These are phyloP conservation scores for Candida glucosophila DNA, from an alignment of 1,139 yeast genomes.

Conservation along the genomic window DNA sequence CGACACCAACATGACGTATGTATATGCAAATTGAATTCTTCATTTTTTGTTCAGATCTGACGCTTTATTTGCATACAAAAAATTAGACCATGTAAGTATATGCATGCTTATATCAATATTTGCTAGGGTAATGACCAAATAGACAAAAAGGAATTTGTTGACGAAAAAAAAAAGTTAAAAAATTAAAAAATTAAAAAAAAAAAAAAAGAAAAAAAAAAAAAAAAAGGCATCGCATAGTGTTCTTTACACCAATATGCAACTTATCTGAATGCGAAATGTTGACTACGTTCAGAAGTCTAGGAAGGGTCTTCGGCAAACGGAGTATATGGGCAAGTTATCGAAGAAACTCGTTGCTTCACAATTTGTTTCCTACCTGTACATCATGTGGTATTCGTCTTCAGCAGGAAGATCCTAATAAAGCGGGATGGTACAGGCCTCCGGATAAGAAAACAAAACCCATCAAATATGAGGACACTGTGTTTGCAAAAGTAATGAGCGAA, in stretches of 20 bases:
- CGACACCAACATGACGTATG: too few relatives aligned
- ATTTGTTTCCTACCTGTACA: slow-evolving; percentile 14
- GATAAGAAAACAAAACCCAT: slow-evolving; percentile 4
- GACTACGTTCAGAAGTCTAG: background rate
- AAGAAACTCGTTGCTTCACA: slow-evolving; percentile 3
- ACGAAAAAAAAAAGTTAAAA: too few relatives aligned
- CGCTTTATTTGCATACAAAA: too few relatives aligned
- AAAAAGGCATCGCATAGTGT: background rate
- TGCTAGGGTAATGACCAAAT: too few relatives aligned
- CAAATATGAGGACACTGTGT: slow-evolving; percentile 16
- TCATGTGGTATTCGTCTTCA: slow-evolving; percentile 54
- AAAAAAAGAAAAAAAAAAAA: background rate
- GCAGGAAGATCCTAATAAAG: slow-evolving; percentile 16
- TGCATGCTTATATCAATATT: too few relatives aligned
- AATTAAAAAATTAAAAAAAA: too few relatives aligned
- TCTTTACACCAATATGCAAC: background rate
- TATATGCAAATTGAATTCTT: too few relatives aligned
- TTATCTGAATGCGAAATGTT: too few relatives aligned
- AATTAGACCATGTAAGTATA: too few relatives aligned
- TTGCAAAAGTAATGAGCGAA: slow-evolving; percentile 9
- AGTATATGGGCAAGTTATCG: background rate
- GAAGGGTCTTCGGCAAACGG: slow-evolving; percentile 1
- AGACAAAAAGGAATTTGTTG: too few relatives aligned
- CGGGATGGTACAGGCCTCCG: slow-evolving; percentile 34
- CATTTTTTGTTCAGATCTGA: too few relatives aligned